Evolutionary conservation across 1,284 basidiomycete genomes (phyloP).

Genomic region (Cryptococcus amylolentus): DNA sequence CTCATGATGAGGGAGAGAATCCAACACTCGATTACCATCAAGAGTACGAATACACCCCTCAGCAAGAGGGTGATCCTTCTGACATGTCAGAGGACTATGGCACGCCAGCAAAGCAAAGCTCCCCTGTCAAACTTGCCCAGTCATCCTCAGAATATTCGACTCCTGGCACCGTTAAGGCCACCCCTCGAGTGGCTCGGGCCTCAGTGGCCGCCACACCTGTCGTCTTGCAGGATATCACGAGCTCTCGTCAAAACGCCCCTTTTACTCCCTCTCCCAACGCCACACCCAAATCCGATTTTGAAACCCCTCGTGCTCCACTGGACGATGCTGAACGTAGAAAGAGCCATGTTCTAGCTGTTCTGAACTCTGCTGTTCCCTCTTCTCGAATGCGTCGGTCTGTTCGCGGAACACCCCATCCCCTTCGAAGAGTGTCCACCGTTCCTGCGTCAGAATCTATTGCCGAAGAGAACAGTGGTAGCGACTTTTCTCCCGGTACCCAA

Average conservation of each 20-base stretch:
- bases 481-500: background rate
- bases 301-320: conserved; percentile 34
- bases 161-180: conserved; percentile 16
- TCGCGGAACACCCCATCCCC: conserved; percentile 39
- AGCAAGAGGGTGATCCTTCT: conserved; percentile 1
- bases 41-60: conserved; percentile 10
- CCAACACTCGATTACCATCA: conserved; percentile 15
- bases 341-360: conserved; percentile 39
- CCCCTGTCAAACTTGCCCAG: conserved; percentile 2
- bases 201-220: conserved; percentile 2
- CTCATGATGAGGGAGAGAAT: conserved; percentile 1
- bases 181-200: background rate
- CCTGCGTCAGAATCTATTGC: conserved; percentile 26
- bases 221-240: conserved; percentile 31
- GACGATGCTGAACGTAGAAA: conserved; percentile 39
- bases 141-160: conserved; percentile 13
- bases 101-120: conserved; percentile 8
- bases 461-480: conserved; percentile 21
- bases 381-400: conserved; percentile 15
- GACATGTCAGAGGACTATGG: background rate
- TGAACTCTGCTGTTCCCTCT: conserved; percentile 28
- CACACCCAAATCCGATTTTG: conserved; percentile 3
- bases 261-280: conserved; percentile 26
- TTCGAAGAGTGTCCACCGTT: conserved; percentile 29
- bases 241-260: conserved; percentile 23